Percentiles rank a stretch among this genome's conserved stretches.
These are phyloP conservation scores for Pseudoperonospora humuli DNA, from an alignment of 352 stramenopile species.

Conservation along the genomic window DNA sequence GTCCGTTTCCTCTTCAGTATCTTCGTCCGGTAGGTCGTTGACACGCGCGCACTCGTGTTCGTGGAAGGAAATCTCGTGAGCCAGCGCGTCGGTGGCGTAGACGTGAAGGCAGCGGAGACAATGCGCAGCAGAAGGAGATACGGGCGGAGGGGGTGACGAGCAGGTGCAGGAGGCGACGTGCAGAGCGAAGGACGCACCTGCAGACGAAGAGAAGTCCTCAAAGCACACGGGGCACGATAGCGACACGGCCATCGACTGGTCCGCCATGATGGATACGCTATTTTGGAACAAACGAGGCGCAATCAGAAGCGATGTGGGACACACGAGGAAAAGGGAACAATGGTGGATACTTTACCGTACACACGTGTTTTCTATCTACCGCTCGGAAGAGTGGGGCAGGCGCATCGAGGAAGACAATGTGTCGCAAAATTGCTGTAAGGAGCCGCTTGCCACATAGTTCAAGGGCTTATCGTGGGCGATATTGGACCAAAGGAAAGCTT, in stretches of 20 bases:
- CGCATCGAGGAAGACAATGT: too few species aligned
- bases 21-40: slow-evolving; percentile 23
- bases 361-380: too few species aligned
- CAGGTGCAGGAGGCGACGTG: slow-evolving; percentile 49
- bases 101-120: slow-evolving; percentile 61
- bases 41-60: slow-evolving; percentile 68
- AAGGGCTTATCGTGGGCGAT: too few species aligned
- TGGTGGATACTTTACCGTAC: too few species aligned
- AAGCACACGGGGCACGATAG: slow-evolving; percentile 46
- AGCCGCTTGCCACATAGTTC: too few species aligned
- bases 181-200: slow-evolving; percentile 34
- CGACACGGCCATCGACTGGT: slow-evolving; percentile 1
- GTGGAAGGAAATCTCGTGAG: slow-evolving; percentile 67
- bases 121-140: slow-evolving; percentile 9
- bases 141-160: slow-evolving; percentile 3
- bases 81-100: slow-evolving; percentile 34
- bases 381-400: too few species aligned
- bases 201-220: slow-evolving; percentile 17
- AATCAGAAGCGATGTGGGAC: too few species aligned
- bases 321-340: too few species aligned
- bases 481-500: too few species aligned
- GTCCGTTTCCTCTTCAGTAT: not conserved
- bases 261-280: slow-evolving; percentile 8
- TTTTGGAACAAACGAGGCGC: too few species aligned
- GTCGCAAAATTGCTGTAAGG: too few species aligned